Evolutionary conservation across 2,329 filamentous ascomycete species (phyloP).

Genomic region (Geosmithia flava): DNA sequence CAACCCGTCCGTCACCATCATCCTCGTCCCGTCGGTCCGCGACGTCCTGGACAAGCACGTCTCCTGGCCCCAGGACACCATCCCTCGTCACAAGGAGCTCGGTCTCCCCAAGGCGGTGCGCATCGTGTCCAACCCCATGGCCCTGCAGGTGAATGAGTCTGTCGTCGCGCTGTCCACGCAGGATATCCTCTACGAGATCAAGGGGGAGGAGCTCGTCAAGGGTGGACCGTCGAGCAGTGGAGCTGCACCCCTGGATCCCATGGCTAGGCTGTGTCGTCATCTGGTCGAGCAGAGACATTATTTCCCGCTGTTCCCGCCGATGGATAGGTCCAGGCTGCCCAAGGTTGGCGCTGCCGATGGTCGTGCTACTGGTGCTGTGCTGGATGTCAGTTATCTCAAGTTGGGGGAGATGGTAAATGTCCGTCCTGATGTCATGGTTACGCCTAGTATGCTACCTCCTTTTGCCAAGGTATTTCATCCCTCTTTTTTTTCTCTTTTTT

Average conservation of each 20-base stretch:
- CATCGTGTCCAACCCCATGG: slow-evolving; percentile 84
- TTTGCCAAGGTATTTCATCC: slow-evolving; percentile 69
- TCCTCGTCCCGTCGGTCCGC: slow-evolving; percentile 73
- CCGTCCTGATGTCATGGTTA: slow-evolving; percentile 70
- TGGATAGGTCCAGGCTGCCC: slow-evolving; percentile 53
- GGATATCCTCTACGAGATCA: slow-evolving; percentile 72
- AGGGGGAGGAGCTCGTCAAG: slow-evolving; percentile 51
- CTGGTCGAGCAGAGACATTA: slow-evolving; percentile 86
- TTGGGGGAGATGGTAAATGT: slow-evolving; percentile 84
- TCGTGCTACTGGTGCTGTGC: slow-evolving; percentile 57
- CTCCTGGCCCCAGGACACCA: slow-evolving; percentile 61
- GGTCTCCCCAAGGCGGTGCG: slow-evolving; percentile 66
- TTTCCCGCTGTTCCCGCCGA: slow-evolving; percentile 77
- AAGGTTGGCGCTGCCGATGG: slow-evolving; percentile 49
- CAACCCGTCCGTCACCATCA: slow-evolving; percentile 67
- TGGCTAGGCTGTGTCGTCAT: slow-evolving; percentile 62
- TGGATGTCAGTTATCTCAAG: slow-evolving; percentile 78
- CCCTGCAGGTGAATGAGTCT: slow-evolving; percentile 76
- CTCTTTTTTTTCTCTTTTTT: not conserved
- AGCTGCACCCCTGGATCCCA: slow-evolving; percentile 30
- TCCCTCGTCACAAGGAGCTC: slow-evolving; percentile 53
- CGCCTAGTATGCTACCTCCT: slow-evolving; percentile 71
- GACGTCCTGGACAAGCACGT: slow-evolving; percentile 75
- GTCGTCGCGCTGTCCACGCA: slow-evolving; percentile 72
- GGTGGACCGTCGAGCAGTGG: slow-evolving; percentile 6